Base-by-base conservation (phyloP, 148 eudicot genomes). In the Diospyros lotus region DNA sequence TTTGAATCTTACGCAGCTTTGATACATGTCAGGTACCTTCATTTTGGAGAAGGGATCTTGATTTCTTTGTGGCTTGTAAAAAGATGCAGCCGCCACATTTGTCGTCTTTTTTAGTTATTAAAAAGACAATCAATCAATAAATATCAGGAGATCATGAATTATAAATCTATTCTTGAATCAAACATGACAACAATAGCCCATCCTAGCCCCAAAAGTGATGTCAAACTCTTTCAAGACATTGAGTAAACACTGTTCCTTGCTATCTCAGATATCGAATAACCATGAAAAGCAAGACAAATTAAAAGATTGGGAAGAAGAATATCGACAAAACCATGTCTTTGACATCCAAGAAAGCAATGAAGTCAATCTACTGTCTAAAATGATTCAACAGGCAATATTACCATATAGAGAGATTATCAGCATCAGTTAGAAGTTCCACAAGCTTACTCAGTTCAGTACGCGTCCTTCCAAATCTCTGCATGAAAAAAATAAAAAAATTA, bases 401-500 rank as follows among this genome's bases (percentile, higher is more conserved):
- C 99, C 97, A 82, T 50, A 91, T 75, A 52, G 81, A 83, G 41
- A 90, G 82, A 81, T 80, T 83, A 62, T 86, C 78, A 41, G 93
- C 88, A 67, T 88, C 91, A 67, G 91, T 80, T 42, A 81, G 78
- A 71, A 95, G 80, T 72, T 82, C 83, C 64, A 78, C 73, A 76
- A 95, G 90, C 72, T 71, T 78, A 84, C 81, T 84, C 75, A 95
- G 51, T 66, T 86, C 85, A 66, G 89, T 86, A 48, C 87, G 82
- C 82, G 84, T 91, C 69, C 85, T 83, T 73, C 79, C 78, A 77
- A 78, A 83, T 77, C 70, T 87, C 99, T 95, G 88, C 84, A 77
- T 64, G 52, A 72, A 15, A 39, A 18, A 62, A 80, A 63, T 12
- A 45, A 28, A 28, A 28, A 28, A 28, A 28, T 28, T 8, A 41